Base-by-base conservation (phyloP, 2,329 filamentous ascomycete species). In the Fusarium ramigenum region DNA sequence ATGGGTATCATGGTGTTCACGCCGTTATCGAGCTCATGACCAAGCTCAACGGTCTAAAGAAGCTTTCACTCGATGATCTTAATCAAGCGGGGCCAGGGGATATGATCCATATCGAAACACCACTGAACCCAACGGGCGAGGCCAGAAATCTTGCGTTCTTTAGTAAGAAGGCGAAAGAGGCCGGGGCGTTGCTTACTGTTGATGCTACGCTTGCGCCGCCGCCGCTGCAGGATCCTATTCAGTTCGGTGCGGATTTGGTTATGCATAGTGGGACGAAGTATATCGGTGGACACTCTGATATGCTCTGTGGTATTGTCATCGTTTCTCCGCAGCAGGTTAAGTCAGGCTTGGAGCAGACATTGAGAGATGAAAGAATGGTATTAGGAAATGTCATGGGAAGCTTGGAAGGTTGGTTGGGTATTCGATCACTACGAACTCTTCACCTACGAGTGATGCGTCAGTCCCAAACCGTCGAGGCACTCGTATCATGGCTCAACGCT, bases 201-300 rank as follows among this genome's bases (percentile, higher is more conserved):
- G 96, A 99, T 82, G 91, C 93, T 4, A 99, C 96, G 0, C 97
- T 99, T 82, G 96, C 91, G 5, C 96, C 96, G 46, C 96, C 96
- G 34, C 93, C 93, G 36, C 85, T 99, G 65, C 92, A 94, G 80
- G 93, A 98, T 78, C 95, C 96, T 0, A 96, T 98, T 77, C 79
- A 81, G 30, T 92, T 89, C 80, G 96, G 94, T 43, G 94, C 92
- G 28, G 96, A 98, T 82, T 82, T 95, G 2, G 89, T 97, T 30
- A 93, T 98, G 93, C 96, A 98, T 83, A 93, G 89, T 59, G 96
- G 95, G 7, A 97, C 95, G 21, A 99, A 98, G 86, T 99, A 98
- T 83, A 90, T 99, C 73, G 96, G 96, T 25, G 96, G 96, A 1
- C 96, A 99, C 84, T 95, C 92, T 74, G 96, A 99, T 83, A 87